A percentile compares a stretch with the other conserved stretches of the same genome.
These are phyloP conservation scores for Cavenderia fasciculata DNA, from an alignment of 78 protist genomes.

Conservation along the genomic window DNA sequence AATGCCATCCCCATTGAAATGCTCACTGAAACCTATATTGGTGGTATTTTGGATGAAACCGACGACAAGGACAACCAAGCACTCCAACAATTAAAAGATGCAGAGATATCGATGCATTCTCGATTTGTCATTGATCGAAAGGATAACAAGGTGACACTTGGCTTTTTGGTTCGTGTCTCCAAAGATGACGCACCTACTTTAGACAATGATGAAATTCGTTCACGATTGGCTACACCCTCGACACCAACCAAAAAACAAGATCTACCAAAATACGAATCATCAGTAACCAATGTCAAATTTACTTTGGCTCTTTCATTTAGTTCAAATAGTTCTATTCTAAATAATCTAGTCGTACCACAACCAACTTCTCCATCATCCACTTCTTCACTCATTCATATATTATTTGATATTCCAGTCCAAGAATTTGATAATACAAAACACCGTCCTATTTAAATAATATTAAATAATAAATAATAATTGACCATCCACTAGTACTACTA, in stretches of 20 bases:
- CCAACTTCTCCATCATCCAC: slow-evolving; percentile 2
- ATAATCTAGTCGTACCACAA: neutral
- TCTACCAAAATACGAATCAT: neutral
- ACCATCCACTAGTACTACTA: no score
- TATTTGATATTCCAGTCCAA: slow-evolving; percentile 48
- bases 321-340: neutral
- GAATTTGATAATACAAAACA: slow-evolving; percentile 54
- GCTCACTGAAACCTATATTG: slow-evolving; percentile 15
- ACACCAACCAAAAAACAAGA: neutral
- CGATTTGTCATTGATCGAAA: slow-evolving; percentile 25
- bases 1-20: slow-evolving; percentile 14
- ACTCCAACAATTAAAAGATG: neutral
- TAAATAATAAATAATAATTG: no score
- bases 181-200: neutral
- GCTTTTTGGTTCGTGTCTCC: slow-evolving; percentile 32
- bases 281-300: slow-evolving; percentile 2
- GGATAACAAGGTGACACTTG: slow-evolving; percentile 26
- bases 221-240: neutral
- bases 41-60: slow-evolving; percentile 37
- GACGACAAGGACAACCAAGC: slow-evolving; percentile 24
- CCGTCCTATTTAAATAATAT: no score
- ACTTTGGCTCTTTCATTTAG: neutral
- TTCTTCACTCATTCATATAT: slow-evolving; percentile 12
- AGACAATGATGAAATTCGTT: neutral
- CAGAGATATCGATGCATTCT: neutral